Percentiles rank a stretch among this genome's conserved stretches.
Evolutionary conservation across 2,329 filamentous ascomycete genomes (phyloP).

Genomic region (Blastomyces gilchristii): DNA sequence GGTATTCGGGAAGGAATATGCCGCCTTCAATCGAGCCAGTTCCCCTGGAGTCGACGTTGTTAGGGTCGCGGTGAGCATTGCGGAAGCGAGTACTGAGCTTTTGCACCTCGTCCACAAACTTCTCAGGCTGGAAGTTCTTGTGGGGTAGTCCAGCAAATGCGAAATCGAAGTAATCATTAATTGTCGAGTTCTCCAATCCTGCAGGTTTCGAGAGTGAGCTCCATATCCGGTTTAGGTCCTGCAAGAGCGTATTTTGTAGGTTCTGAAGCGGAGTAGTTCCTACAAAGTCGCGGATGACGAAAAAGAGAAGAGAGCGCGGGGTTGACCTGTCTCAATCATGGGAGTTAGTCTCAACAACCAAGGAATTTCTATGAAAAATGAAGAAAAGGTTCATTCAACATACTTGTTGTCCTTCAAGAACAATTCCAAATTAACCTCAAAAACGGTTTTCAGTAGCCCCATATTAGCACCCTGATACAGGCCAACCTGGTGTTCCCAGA

Average conservation of each 20-base stretch:
- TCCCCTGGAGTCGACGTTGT: constrained; percentile 48
- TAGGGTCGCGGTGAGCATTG: constrained; percentile 63
- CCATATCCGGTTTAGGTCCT: constrained; percentile 90
- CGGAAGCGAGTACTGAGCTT: constrained; percentile 73
- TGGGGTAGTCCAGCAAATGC: constrained; percentile 91
- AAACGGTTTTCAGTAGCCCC: constrained; percentile 96
- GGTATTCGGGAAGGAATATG: constrained; percentile 87
- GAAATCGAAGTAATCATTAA: constrained; percentile 98
- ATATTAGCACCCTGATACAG: constrained; percentile 98
- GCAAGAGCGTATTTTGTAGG: constrained; percentile 77
- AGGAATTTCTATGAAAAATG: not conserved
- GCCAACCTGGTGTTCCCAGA: constrained; percentile 98
- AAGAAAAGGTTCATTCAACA: constrained; percentile 25
- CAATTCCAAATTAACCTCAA: constrained; percentile 94
- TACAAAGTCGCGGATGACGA: constrained; percentile 95
- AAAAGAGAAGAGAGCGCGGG: constrained; percentile 87
- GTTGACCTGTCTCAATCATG: constrained; percentile 50
- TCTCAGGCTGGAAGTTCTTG: constrained; percentile 90
- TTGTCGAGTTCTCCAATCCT: constrained; percentile 76
- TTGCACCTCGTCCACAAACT: constrained; percentile 71
- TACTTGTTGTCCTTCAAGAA: constrained; percentile 94
- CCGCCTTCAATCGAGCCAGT: constrained; percentile 68
- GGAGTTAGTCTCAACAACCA: constrained; percentile 6
- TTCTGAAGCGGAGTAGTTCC: constrained; percentile 85
- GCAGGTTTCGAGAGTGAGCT: constrained; percentile 80